Conservation (phyloP, 2,329 filamentous ascomycete species). For the Fusarium solani-melongenae region DNA sequence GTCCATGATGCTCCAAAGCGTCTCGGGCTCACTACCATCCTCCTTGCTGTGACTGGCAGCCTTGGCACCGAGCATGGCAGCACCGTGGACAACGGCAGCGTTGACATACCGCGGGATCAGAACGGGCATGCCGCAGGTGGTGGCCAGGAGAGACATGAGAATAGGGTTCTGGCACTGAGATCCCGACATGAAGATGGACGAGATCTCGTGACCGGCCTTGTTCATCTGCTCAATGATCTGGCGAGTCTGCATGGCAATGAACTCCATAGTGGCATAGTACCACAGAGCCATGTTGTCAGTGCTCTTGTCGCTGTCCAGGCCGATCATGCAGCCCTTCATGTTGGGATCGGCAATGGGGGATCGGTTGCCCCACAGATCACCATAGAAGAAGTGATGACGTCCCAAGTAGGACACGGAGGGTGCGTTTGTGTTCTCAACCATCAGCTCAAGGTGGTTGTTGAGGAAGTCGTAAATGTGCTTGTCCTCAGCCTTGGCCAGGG, state of each 20-base stretch:
- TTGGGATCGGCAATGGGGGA: constrained; percentile 91
- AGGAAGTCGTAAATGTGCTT: constrained; percentile 96
- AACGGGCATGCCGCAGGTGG: constrained; percentile 91
- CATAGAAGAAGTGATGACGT: constrained; percentile 98
- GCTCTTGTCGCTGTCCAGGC: constrained; percentile 86
- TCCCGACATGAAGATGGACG: constrained; percentile 98
- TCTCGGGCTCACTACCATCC: constrained; percentile 77
- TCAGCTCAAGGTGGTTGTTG: constrained; percentile 84
- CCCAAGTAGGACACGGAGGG: constrained; percentile 87
- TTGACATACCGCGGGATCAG: constrained; percentile 94
- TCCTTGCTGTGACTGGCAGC: constrained; percentile 85
- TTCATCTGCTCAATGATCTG: constrained; percentile 98
- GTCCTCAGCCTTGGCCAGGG: constrained; percentile 82
- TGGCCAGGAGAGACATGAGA: constrained; percentile 90
- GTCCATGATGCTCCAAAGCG: constrained; percentile 97
- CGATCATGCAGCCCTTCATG: constrained; percentile 92
- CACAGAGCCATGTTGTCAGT: constrained; percentile 88
- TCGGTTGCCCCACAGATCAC: constrained; percentile 95
- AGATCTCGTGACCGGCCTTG: constrained; percentile 84
- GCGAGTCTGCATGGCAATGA: constrained; percentile 95
- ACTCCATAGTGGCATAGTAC: constrained; percentile 98
- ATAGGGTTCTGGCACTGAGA: constrained; percentile 97
- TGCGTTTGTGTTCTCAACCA: constrained; percentile 75
- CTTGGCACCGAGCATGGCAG: constrained; percentile 97
- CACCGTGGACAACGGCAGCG: constrained; percentile 96